These are phyloP conservation scores for Neofusicoccum cordaticola DNA, from an alignment of 2,329 filamentous ascomycete genomes.

Conservation along the genomic window DNA sequence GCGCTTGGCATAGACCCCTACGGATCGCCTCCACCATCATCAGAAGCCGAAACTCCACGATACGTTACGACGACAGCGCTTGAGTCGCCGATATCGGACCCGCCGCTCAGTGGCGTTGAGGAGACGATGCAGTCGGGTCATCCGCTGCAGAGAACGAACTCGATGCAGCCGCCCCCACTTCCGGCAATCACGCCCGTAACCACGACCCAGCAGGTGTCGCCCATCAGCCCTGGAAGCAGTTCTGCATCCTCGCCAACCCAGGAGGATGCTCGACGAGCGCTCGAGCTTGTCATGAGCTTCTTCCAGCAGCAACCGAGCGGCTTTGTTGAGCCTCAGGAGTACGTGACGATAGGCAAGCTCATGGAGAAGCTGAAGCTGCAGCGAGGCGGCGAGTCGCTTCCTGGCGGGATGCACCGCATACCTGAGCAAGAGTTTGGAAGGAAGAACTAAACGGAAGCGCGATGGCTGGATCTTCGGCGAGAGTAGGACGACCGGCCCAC, in stretches of 20 bases:
- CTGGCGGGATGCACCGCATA: conserved; percentile 31
- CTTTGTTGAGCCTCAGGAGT: conserved; percentile 74
- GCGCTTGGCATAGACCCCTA: conserved; percentile 60
- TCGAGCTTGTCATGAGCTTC: conserved; percentile 78
- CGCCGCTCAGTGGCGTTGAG: conserved; percentile 39
- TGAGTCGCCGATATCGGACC: conserved; percentile 43
- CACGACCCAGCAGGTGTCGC: conserved; percentile 20
- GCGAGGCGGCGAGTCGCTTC: conserved; percentile 41
- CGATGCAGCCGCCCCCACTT: conserved; percentile 48
- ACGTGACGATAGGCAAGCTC: conserved; percentile 71
- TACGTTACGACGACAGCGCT: conserved; percentile 46
- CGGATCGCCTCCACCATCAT: conserved; percentile 49
- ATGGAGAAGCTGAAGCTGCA: conserved; percentile 81
- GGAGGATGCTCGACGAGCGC: conserved; percentile 79
- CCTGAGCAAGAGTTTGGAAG: conserved; percentile 26
- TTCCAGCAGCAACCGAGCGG: conserved; percentile 69
- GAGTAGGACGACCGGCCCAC: not conserved
- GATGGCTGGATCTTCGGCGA: not conserved
- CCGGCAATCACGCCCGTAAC: conserved; percentile 38
- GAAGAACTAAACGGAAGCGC: not conserved
- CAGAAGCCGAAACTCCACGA: conserved; percentile 57
- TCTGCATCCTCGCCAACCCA: conserved; percentile 66
- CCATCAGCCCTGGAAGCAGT: conserved; percentile 26
- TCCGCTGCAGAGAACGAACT: conserved; percentile 29
- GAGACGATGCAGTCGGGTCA: conserved; percentile 38